Conservation (phyloP, 2,329 filamentous ascomycete genomes). For the Simplicillium sp. region DNA sequence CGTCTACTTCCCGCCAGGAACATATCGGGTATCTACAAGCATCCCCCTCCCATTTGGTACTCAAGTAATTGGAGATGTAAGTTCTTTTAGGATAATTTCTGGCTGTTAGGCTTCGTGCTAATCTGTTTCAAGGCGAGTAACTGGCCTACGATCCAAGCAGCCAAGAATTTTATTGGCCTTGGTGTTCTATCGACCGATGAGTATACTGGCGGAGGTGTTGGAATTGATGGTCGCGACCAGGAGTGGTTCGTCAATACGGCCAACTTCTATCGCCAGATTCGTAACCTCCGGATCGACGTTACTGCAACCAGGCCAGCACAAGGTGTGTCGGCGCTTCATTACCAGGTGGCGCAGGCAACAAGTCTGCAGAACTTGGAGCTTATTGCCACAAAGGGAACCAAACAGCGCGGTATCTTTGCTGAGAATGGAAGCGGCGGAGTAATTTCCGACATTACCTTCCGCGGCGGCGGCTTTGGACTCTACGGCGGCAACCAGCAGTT, state of each 20-base stretch:
- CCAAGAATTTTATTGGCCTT: constrained; percentile 5
- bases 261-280: constrained; percentile 9
- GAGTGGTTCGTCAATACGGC: constrained; percentile 11
- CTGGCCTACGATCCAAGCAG: constrained; percentile 4
- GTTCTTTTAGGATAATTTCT: too few relatives aligned
- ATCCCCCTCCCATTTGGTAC: constrained; percentile 11
- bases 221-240: constrained; percentile 5
- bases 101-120: too few relatives aligned
- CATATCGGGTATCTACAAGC: constrained; percentile 11
- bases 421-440: constrained; percentile 23
- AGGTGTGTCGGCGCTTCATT: constrained; percentile 7
- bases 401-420: constrained; percentile 6
- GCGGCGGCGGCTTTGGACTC: constrained; percentile 41
- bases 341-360: constrained; percentile 13
- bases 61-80: constrained; percentile 32
- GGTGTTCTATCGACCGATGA: constrained; percentile 8
- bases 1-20: constrained; percentile 16
- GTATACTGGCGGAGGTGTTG: constrained; percentile 7
- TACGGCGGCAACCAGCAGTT: constrained; percentile 52
- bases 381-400: constrained; percentile 1
- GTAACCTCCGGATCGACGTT: constrained; percentile 10
- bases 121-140: too few relatives aligned
- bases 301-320: neutral
- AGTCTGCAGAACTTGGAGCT: constrained; percentile 10
- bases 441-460: constrained; percentile 51